Base-by-base conservation (phyloP, 768 basidiomycete species). In the Tylopilus sp. region DNA sequence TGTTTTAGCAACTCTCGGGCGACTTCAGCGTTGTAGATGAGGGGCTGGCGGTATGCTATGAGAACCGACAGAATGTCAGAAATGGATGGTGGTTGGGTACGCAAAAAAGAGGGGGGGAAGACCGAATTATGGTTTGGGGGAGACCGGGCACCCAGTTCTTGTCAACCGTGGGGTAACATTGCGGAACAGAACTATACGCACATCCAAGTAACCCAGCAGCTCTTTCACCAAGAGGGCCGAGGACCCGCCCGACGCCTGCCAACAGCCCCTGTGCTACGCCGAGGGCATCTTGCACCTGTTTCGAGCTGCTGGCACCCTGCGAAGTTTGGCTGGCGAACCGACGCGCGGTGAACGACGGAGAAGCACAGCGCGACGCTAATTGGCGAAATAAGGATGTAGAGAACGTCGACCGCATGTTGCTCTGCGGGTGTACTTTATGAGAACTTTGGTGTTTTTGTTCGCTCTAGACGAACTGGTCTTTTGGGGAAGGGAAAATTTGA, bases 11-110 rank as follows among this genome's bases (percentile, higher is more conserved):
- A 59, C 64, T 93, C 91, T 47, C 84, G 81, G 18, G 81, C 75
- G 43, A 95, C 89, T 47, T 84, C 65, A 25, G 88, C 72, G 74
- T 93, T 92, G 76, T 92, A 93, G 25, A 80, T 53, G 31, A 93
- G 64, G 5, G 91, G 90, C 63, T 88, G 77, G 54, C 82, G 82
- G 74, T 91, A 91, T 10, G 83, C 91, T 82, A 53, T 31, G 21
- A 5, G 17, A 26, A 20, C 42, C 41, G 39, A 33, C 42, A 40
- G 40, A 50, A 18, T 28, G 44, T 22, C 31, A 31, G 13, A 28
- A 38, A 21, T 0, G 8, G 7, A 28, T 6, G 26, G 15, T 39
- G 4, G 5, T 26, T 26, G 15, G 44, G 28, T 13, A 20, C 3
- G 8, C 3, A 12, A 9, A 40, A 23, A 28, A 15, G 26, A 12